Conservation (phyloP, 495 filamentous ascomycete species). For the Penicillium coffeae region DNA sequence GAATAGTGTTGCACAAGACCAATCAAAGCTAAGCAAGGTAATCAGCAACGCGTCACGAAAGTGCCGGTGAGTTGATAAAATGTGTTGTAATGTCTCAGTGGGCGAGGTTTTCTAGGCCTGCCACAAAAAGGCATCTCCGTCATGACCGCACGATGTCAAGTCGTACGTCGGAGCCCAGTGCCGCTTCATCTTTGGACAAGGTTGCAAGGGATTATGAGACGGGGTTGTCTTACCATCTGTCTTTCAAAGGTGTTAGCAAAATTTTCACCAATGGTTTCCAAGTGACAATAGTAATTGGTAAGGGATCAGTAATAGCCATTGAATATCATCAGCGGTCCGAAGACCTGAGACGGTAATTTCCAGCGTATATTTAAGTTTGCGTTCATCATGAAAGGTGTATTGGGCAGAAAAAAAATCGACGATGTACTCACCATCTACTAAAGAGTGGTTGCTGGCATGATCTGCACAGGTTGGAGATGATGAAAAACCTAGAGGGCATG, state of each 20-base stretch:
- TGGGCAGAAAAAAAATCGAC: background rate
- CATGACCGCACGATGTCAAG: slow-evolving; percentile 53
- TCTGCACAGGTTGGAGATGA: too few species aligned
- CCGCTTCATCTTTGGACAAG: slow-evolving; percentile 82
- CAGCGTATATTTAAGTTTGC: slow-evolving; percentile 80
- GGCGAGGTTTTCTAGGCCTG: slow-evolving; percentile 99
- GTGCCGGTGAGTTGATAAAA: slow-evolving; percentile 16
- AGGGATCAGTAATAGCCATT: slow-evolving; percentile 81
- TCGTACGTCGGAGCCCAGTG: slow-evolving; percentile 97
- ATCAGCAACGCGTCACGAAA: slow-evolving; percentile 33
- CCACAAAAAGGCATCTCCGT: slow-evolving; percentile 90
- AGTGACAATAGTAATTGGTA: slow-evolving; percentile 8
- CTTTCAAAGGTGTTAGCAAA: slow-evolving; percentile 28
- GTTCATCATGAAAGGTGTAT: slow-evolving; percentile 57
- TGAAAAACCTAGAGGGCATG: slow-evolving; percentile 16
- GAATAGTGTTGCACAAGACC: background rate
- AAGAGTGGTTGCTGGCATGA: background rate
- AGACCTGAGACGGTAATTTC: slow-evolving; percentile 99
- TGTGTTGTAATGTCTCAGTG: slow-evolving; percentile 64
- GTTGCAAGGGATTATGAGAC: slow-evolving; percentile 5
- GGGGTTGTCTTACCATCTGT: slow-evolving; percentile 34
- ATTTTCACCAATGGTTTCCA: slow-evolving; percentile 3
- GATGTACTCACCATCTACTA: slow-evolving; percentile 27
- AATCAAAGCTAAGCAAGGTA: slow-evolving; percentile 15
- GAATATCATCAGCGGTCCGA: slow-evolving; percentile 72